Conservation (phyloP, 768 basidiomycete species). For the Russula sp. region DNA sequence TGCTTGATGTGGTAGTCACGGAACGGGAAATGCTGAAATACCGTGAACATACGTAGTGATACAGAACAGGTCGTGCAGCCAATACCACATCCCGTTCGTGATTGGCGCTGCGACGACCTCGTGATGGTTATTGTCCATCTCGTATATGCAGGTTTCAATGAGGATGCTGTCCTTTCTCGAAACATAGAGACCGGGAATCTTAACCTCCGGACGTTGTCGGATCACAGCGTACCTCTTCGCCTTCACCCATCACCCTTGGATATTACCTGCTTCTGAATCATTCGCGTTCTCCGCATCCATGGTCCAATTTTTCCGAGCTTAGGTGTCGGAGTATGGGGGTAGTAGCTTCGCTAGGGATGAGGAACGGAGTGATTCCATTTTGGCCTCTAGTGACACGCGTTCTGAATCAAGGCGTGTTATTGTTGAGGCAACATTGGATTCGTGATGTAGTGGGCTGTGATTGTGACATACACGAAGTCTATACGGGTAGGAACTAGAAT, state of each 20-base stretch:
- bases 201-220: constrained; percentile 73
- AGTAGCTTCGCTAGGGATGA: constrained; percentile 45
- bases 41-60: not conserved
- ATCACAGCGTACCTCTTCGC: constrained; percentile 76
- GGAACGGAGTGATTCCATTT: constrained; percentile 40
- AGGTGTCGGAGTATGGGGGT: constrained; percentile 40
- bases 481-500: constrained; percentile 1
- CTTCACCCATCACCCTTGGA: constrained; percentile 65
- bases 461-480: constrained; percentile 11
- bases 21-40: not conserved
- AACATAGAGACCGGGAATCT: constrained; percentile 10
- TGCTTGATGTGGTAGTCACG: constrained; percentile 5
- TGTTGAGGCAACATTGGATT: constrained; percentile 54
- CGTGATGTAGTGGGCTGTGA: constrained; percentile 28
- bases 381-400: constrained; percentile 35
- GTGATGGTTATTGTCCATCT: constrained; percentile 5
- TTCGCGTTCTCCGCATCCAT: constrained; percentile 73
- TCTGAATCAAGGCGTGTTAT: constrained; percentile 54
- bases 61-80: constrained; percentile 3
- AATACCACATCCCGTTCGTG: constrained; percentile 4
- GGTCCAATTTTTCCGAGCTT: not conserved
- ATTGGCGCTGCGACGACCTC: constrained; percentile 9
- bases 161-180: constrained; percentile 12
- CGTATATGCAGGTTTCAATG: constrained; percentile 17
- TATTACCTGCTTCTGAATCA: constrained; percentile 37